Evolutionary conservation across 306 rosid species (phyloP).

Genomic region (Geum urbanum): DNA sequence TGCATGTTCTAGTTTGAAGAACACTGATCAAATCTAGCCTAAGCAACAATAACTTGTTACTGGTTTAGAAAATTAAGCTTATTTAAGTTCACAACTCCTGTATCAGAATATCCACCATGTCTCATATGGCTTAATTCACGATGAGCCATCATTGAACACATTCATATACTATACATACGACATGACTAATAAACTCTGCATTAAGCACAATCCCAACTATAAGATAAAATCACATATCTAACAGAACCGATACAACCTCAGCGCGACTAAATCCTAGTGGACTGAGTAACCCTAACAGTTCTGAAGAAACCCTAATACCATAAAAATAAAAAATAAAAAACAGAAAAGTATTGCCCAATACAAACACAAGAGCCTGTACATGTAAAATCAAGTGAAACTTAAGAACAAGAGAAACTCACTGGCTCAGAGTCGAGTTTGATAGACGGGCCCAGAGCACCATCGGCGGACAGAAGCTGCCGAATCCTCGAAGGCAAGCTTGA

Average conservation of each 20-base stretch:
- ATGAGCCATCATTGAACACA: not conserved
- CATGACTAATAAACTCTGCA: not conserved
- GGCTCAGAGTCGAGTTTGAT: slow-evolving; percentile 82
- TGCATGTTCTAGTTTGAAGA: too few species aligned
- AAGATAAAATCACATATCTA: not conserved
- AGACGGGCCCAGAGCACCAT: slow-evolving; percentile 82
- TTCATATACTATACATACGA: not conserved
- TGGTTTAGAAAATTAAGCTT: too few species aligned
- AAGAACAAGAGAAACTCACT: slow-evolving; percentile 39
- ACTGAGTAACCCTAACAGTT: slow-evolving; percentile 5
- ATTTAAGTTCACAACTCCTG: too few species aligned
- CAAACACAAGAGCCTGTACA: not conserved
- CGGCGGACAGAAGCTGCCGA: slow-evolving; percentile 82
- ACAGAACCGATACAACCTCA: not conserved
- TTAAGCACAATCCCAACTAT: not conserved
- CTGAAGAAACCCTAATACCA: slow-evolving; percentile 9
- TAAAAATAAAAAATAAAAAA: not conserved
- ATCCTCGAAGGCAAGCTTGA: slow-evolving; percentile 96
- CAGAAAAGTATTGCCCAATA: not conserved
- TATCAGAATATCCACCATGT: too few species aligned
- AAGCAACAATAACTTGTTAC: too few species aligned
- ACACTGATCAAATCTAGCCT: too few species aligned
- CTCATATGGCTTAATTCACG: too few species aligned
- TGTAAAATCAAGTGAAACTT: not conserved
- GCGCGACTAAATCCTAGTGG: slow-evolving; percentile 16